Evolutionary conservation across 2,329 filamentous ascomycete species (phyloP).

Genomic region (Diplodia intermedia): DNA sequence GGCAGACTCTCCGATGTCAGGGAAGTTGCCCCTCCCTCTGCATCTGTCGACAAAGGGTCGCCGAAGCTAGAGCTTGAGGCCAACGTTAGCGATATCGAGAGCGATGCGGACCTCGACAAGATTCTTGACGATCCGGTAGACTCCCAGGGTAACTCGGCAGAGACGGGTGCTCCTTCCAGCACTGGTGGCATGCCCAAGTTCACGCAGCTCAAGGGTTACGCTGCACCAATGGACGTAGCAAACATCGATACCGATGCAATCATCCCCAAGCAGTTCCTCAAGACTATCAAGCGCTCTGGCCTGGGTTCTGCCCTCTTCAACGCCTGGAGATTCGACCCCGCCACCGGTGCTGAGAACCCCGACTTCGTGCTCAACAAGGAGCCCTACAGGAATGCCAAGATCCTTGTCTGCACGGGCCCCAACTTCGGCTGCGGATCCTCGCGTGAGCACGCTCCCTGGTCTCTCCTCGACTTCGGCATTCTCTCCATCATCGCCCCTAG

Average conservation of each 20-base stretch:
- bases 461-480: slow-evolving; percentile 94
- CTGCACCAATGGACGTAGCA: slow-evolving; percentile 82
- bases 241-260: slow-evolving; percentile 99
- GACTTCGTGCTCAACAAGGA: slow-evolving; percentile 90
- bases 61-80: slow-evolving; percentile 66
- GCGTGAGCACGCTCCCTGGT: slow-evolving; percentile 96
- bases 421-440: slow-evolving; percentile 97
- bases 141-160: slow-evolving; percentile 70
- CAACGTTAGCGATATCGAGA: slow-evolving; percentile 63
- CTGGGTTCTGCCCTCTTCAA: slow-evolving; percentile 89
- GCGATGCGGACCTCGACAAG: slow-evolving; percentile 68
- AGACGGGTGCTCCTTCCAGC: slow-evolving; percentile 54
- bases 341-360: slow-evolving; percentile 73
- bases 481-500: slow-evolving; percentile 90
- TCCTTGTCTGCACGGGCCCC: slow-evolving; percentile 85
- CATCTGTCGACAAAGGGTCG: slow-evolving; percentile 55
- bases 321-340: slow-evolving; percentile 76
- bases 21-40: slow-evolving; percentile 66
- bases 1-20: slow-evolving; percentile 93
- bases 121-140: slow-evolving; percentile 69
- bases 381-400: slow-evolving; percentile 83
- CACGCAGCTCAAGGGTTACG: slow-evolving; percentile 80
- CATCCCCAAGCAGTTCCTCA: slow-evolving; percentile 98
- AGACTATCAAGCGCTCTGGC: slow-evolving; percentile 97
- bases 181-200: slow-evolving; percentile 81